A percentile compares a stretch with the other conserved stretches of the same genome.
Conservation (phyloP, 805 yeast species). For the Ogataea corticis region DNA sequence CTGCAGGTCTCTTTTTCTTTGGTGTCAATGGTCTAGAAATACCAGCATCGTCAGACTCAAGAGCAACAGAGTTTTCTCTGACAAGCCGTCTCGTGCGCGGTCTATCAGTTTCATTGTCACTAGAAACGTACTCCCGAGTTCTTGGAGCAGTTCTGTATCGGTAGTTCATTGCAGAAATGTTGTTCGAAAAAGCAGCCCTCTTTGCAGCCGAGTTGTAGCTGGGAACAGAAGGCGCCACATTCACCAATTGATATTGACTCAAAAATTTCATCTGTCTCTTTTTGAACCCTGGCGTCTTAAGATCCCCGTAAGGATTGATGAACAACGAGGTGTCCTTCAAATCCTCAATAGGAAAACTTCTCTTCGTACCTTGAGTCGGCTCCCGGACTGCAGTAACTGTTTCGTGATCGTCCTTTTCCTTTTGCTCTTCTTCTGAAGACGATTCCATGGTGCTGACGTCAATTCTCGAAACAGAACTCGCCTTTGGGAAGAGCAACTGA, state of each 20-base stretch:
- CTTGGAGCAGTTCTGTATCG: constrained; percentile 32
- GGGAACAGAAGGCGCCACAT: constrained; percentile 17
- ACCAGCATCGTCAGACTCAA: constrained; percentile 34
- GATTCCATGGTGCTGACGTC: constrained; percentile 14
- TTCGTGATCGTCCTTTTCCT: constrained; percentile 5
- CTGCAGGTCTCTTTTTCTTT: constrained; percentile 37
- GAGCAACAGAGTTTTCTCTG: constrained; percentile 37
- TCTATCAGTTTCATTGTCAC: constrained; percentile 45
- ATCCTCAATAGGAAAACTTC: constrained; percentile 49
- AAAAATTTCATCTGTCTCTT: constrained; percentile 51
- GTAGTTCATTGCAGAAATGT: constrained; percentile 17
- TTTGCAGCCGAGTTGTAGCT: constrained; percentile 5
- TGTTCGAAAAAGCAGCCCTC: constrained; percentile 11
- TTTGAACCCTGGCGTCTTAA: constrained; percentile 46
- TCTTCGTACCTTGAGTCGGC: constrained; percentile 12
- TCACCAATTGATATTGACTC: constrained; percentile 46
- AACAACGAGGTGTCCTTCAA: constrained; percentile 44
- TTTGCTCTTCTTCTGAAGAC: constrained; percentile 10
- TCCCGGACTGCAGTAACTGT: constrained; percentile 2
- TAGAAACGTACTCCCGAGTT: constrained; percentile 27
- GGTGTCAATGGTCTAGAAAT: constrained; percentile 37
- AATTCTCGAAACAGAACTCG: constrained; percentile 16
- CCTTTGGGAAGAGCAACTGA: constrained; percentile 28
- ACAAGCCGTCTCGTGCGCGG: constrained; percentile 62
- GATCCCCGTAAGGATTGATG: constrained; percentile 52